phyloP scores from a whole-genome alignment of 1,284 basidiomycete genomes.

The Cryptococcus sp. region DNA sequence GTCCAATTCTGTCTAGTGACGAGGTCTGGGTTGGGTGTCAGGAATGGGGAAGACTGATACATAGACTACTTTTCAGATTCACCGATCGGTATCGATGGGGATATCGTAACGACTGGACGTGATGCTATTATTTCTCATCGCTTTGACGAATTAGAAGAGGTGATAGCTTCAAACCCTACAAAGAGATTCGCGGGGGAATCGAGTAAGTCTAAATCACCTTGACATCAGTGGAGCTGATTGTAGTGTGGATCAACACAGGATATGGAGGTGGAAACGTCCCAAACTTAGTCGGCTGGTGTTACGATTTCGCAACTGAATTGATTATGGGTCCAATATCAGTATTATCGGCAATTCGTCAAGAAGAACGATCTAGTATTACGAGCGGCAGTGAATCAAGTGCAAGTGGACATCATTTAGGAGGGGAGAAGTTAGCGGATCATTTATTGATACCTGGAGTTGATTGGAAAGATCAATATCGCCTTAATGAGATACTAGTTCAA shows the following conservation, averaged over 20 bases:
- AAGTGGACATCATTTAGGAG: too few relatives aligned
- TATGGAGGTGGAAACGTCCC: background rate
- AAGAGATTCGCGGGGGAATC: background rate
- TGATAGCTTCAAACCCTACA: background rate
- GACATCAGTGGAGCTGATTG: background rate
- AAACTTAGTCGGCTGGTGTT: conserved; percentile 9
- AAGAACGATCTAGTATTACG: too few relatives aligned
- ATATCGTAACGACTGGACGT: background rate
- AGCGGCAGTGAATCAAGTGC: too few relatives aligned
- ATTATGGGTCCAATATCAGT: conserved; percentile 3
- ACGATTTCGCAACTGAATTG: conserved; percentile 7
- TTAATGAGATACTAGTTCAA: conserved; percentile 8
- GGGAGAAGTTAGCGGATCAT: background rate
- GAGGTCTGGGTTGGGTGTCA: background rate
- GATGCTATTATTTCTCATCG: background rate
- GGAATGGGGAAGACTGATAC: background rate
- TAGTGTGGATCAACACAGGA: conserved; percentile 10
- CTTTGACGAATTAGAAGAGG: background rate
- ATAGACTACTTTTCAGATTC: background rate
- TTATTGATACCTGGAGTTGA: conserved; percentile 4
- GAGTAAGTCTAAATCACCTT: conserved; percentile 3
- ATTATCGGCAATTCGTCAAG: conserved; percentile 1
- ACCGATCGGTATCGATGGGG: background rate
- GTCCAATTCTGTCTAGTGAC: background rate
- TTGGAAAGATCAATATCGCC: conserved; percentile 10